Conservation (phyloP, 1,284 basidiomycete genomes). For the Fomitopsis betulina region DNA sequence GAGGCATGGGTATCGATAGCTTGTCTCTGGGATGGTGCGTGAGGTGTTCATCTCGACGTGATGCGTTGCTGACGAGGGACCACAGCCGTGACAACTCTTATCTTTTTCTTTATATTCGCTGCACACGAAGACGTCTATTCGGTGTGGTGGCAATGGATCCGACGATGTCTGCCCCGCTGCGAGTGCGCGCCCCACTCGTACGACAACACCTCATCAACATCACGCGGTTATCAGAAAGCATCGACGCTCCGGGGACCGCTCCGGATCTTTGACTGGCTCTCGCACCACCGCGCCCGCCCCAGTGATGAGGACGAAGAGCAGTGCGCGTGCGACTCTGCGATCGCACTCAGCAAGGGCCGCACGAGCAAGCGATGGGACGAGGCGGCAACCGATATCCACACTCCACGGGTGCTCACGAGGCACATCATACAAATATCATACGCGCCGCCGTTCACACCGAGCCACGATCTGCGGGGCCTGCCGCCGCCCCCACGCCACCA, state of each 20-base stretch:
- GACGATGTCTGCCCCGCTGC: background rate
- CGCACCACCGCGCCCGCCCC: background rate
- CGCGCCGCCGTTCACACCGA: background rate
- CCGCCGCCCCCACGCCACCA: conserved; percentile 18
- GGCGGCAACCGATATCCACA: too few relatives aligned
- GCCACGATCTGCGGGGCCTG: conserved; percentile 1
- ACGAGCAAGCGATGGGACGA: background rate
- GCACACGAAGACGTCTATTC: conserved; percentile 24
- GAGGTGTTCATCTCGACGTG: background rate
- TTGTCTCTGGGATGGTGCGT: conserved; percentile 23
- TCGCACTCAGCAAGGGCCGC: background rate
- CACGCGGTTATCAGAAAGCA: background rate
- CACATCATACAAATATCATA: conserved; percentile 5
- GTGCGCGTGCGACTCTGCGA: background rate
- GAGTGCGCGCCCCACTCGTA: background rate
- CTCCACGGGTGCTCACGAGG: background rate
- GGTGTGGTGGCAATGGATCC: conserved; percentile 14
- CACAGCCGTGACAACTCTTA: conserved; percentile 17
- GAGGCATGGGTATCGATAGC: conserved; percentile 10
- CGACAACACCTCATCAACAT: background rate
- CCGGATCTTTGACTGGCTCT: conserved; percentile 4
- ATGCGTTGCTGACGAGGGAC: background rate
- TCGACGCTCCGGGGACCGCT: background rate
- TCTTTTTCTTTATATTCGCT: conserved; percentile 24
- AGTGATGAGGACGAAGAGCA: background rate